A percentile compares a stretch with the other conserved stretches of the same genome.
These are phyloP conservation scores for Agrostemma githago DNA, from an alignment of 148 eudicot species.

Conservation along the genomic window DNA sequence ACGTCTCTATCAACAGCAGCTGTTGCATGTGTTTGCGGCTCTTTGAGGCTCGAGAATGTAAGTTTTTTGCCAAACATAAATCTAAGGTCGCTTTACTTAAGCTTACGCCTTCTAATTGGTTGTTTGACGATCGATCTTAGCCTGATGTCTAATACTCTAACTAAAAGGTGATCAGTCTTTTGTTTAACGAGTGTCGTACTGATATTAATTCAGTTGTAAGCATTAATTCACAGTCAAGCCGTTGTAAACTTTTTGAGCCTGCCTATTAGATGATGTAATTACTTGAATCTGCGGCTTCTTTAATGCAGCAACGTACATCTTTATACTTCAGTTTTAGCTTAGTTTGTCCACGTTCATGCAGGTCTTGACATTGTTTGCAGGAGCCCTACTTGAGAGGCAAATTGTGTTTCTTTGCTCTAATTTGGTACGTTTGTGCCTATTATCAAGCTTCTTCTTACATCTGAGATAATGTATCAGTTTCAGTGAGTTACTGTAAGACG, in stretches of 20 bases:
- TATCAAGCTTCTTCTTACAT: conserved; percentile 7
- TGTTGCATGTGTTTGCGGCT: conserved; percentile 78
- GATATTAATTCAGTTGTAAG: too few relatives aligned
- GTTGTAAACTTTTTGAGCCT: neutral
- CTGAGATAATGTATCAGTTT: neutral
- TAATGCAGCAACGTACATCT: neutral
- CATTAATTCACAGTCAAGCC: too few relatives aligned
- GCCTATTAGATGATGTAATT: neutral
- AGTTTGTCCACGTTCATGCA: conserved; percentile 24
- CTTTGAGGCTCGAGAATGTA: conserved; percentile 87
- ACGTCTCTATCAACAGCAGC: conserved; percentile 78
- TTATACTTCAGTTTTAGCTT: neutral
- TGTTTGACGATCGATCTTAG: neutral
- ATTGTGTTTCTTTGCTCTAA: conserved; percentile 81
- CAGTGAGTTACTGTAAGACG: neutral
- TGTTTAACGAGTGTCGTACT: neutral
- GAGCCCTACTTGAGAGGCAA: conserved; percentile 90
- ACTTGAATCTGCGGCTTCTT: neutral
- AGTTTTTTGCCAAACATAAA: conserved; percentile 25
- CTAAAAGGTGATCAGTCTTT: neutral
- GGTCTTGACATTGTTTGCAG: conserved; percentile 83
- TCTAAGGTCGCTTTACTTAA: conserved; percentile 5
- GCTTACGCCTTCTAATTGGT: conserved; percentile 1
- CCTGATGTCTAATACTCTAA: neutral
- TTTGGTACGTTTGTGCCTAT: conserved; percentile 48